Evolutionary conservation across 352 stramenopile genomes (phyloP).

Genomic region (Pythium myriotylum): DNA sequence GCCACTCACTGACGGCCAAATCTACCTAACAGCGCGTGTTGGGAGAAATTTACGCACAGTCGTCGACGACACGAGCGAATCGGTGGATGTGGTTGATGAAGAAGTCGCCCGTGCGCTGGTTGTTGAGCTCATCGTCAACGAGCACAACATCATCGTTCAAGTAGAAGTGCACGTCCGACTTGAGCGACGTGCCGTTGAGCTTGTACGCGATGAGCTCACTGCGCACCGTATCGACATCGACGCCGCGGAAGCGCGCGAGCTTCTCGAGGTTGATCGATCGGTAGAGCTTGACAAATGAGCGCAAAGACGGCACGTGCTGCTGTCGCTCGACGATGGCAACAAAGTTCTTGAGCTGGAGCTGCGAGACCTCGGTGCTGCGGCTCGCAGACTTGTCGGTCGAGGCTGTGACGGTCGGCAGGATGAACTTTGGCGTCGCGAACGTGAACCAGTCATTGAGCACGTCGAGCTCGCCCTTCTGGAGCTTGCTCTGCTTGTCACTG

Average conservation of each 20-base stretch:
- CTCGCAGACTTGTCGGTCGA: constrained; percentile 49
- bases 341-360: constrained; percentile 88
- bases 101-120: constrained; percentile 88
- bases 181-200: constrained; percentile 58
- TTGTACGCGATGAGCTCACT: constrained; percentile 85
- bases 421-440: constrained; percentile 95
- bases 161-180: constrained; percentile 87
- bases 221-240: constrained; percentile 69
- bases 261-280: constrained; percentile 95
- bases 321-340: constrained; percentile 90
- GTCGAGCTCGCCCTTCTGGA: constrained; percentile 79
- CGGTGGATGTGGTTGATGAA: constrained; percentile 90
- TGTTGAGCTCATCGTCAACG: constrained; percentile 84
- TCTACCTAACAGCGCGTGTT: constrained; percentile 7
- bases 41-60: constrained; percentile 46
- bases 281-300: constrained; percentile 97
- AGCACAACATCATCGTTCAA: constrained; percentile 75
- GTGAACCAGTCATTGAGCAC: constrained; percentile 91
- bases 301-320: constrained; percentile 87
- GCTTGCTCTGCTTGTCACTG: constrained; percentile 87
- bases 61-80: constrained; percentile 87
- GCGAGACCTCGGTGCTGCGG: constrained; percentile 60
- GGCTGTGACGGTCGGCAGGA: constrained; percentile 79
- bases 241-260: constrained; percentile 90
- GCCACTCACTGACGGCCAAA: no score